Evolutionary conservation across 2,329 filamentous ascomycete species (phyloP).

Genomic region (Dryadomyces quercus-mongolicae): DNA sequence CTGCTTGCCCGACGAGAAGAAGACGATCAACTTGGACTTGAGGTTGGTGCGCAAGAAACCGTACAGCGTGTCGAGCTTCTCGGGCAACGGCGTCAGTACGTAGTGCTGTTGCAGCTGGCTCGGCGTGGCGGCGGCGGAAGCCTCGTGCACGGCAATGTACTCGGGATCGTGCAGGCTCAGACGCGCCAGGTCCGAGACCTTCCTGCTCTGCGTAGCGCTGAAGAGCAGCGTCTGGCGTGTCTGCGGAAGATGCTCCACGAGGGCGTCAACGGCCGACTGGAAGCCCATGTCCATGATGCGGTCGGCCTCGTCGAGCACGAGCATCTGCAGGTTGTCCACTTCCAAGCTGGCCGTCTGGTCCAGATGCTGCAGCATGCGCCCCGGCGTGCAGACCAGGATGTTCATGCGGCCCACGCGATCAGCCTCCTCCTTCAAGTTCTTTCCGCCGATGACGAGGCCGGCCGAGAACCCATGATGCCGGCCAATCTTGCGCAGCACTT

Average conservation of each 20-base stretch:
- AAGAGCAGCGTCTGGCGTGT: constrained; percentile 86
- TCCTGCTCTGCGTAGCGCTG: constrained; percentile 91
- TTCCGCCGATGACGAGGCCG: constrained; percentile 86
- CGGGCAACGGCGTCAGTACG: constrained; percentile 67
- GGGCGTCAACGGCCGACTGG: constrained; percentile 77
- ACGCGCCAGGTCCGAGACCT: constrained; percentile 81
- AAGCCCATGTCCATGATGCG: constrained; percentile 98
- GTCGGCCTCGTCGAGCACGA: constrained; percentile 93
- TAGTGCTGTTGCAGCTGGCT: constrained; percentile 82
- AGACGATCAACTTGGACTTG: constrained; percentile 91
- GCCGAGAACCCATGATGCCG: constrained; percentile 84
- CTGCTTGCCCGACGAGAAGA: constrained; percentile 89
- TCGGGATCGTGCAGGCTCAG: constrained; percentile 83
- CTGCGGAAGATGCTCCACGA: constrained; percentile 80
- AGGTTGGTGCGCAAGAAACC: constrained; percentile 86
- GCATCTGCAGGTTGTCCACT: constrained; percentile 66
- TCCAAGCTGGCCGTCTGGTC: constrained; percentile 37
- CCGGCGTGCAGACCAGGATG: constrained; percentile 89
- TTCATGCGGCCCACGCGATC: constrained; percentile 86
- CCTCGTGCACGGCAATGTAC: constrained; percentile 88
- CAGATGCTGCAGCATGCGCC: constrained; percentile 87
- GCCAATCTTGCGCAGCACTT: constrained; percentile 83
- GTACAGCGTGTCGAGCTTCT: constrained; percentile 87
- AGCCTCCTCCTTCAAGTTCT: constrained; percentile 76
- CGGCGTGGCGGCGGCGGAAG: constrained; percentile 68